Conservation (phyloP, 2,329 filamentous ascomycete species). For the Phialophora expanda region DNA sequence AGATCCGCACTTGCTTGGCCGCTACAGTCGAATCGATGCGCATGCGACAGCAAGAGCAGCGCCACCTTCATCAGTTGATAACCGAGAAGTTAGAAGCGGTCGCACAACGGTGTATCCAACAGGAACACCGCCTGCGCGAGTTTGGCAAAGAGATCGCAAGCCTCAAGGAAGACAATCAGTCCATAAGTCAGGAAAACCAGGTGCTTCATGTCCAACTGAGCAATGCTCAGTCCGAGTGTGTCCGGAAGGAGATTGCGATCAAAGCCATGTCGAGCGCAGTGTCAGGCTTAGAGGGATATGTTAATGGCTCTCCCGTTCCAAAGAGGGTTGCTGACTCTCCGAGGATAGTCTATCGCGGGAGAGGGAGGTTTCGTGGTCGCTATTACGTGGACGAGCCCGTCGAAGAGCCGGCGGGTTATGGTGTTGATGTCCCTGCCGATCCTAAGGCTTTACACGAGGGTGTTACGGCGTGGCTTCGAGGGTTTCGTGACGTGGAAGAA, state of each 20-base stretch:
- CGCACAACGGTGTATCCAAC: conserved; percentile 36
- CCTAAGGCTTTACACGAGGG: conserved; percentile 44
- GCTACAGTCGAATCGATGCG: conserved; percentile 38
- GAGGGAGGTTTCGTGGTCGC: conserved; percentile 39
- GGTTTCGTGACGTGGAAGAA: conserved; percentile 52
- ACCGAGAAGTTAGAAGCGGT: conserved; percentile 38
- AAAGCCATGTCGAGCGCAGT: conserved; percentile 41
- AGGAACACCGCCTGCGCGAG: conserved; percentile 33
- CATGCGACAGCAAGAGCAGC: conserved; percentile 39
- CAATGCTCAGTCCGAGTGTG: conserved; percentile 27
- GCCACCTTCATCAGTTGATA: conserved; percentile 37
- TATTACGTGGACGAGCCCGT: conserved; percentile 37
- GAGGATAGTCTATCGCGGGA: conserved; percentile 35
- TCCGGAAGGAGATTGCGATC: conserved; percentile 36
- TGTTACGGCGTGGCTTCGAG: conserved; percentile 51
- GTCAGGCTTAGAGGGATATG: conserved; percentile 40
- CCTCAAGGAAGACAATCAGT: conserved; percentile 31
- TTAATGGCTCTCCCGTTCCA: conserved; percentile 36
- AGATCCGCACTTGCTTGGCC: conserved; percentile 27
- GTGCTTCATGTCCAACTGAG: conserved; percentile 26
- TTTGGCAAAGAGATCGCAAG: conserved; percentile 31
- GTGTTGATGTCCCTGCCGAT: conserved; percentile 24
- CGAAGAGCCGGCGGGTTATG: conserved; percentile 1
- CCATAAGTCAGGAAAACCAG: conserved; percentile 31
- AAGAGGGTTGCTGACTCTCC: conserved; percentile 17